Percentiles rank a stretch among this genome's conserved stretches.
Evolutionary conservation across 805 yeast genomes (phyloP).

Genomic region (Yarrowia sp.): DNA sequence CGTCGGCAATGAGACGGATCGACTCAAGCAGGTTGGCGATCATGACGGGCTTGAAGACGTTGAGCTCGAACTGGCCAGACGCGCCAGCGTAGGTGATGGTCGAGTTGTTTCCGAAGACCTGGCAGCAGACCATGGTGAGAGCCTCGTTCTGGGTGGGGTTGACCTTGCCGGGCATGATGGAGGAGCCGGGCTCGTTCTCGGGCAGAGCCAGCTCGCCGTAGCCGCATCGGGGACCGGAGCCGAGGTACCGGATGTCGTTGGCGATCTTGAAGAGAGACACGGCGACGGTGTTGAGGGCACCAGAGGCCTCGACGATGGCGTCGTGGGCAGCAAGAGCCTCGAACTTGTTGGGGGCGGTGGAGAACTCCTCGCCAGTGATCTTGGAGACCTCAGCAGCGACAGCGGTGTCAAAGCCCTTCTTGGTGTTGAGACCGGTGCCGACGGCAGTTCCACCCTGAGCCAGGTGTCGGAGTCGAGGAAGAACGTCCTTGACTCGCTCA

Average conservation of each 20-base stretch:
- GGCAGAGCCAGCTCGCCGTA: constrained; percentile 94
- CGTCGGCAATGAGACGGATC: constrained; percentile 85
- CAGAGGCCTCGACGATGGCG: constrained; percentile 96
- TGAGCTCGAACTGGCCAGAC: constrained; percentile 96
- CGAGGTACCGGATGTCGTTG: constrained; percentile 95
- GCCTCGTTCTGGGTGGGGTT: constrained; percentile 99
- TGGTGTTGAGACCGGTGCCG: constrained; percentile 97
- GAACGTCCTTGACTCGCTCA: constrained; percentile 71
- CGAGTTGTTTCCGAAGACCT: constrained; percentile 95
- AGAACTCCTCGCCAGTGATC: constrained; percentile 83
- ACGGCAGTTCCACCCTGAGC: constrained; percentile 99
- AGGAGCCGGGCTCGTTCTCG: constrained; percentile 98
- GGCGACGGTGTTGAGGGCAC: constrained; percentile 94
- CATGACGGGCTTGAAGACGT: constrained; percentile 96
- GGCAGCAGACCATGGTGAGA: constrained; percentile 95
- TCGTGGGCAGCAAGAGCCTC: constrained; percentile 99
- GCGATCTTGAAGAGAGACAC: constrained; percentile 93
- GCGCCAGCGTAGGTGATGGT: constrained; percentile 97
- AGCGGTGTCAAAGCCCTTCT: constrained; percentile 79
- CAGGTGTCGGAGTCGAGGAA: constrained; percentile 72
- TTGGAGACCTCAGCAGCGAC: constrained; percentile 83
- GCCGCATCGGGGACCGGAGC: constrained; percentile 99
- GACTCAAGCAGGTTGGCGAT: constrained; percentile 86
- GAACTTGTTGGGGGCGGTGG: constrained; percentile 97
- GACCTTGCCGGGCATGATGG: constrained; percentile 99